These are phyloP conservation scores for Russula olivacea DNA, from an alignment of 768 basidiomycete species.

Conservation along the genomic window DNA sequence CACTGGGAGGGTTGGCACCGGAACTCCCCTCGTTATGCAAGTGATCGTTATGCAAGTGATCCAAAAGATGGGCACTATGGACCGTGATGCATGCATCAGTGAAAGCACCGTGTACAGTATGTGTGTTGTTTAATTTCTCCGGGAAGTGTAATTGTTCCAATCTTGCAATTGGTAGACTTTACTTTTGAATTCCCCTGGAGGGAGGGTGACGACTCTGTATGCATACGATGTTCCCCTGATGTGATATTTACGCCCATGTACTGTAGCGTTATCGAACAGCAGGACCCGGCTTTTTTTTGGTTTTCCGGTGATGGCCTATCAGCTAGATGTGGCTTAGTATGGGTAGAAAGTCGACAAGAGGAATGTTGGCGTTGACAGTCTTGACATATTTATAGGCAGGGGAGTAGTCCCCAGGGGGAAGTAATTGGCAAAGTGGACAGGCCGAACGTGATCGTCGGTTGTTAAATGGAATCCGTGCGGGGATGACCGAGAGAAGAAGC, in stretches of 20 bases:
- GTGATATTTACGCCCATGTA: background rate
- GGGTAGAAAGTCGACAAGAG: background rate
- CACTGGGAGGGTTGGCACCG: background rate
- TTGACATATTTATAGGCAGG: background rate
- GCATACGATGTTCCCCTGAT: background rate
- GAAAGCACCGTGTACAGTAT: background rate
- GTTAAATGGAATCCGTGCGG: background rate
- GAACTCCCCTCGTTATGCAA: background rate
- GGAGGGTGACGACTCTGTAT: background rate
- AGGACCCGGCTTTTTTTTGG: too few relatives aligned
- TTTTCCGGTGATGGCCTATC: too few relatives aligned
- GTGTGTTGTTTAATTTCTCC: background rate
- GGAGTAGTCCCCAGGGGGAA: background rate
- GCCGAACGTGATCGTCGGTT: background rate
- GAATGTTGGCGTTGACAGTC: background rate
- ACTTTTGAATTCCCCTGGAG: background rate
- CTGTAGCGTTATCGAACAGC: background rate
- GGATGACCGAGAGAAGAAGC: background rate
- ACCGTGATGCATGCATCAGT: slow-evolving; percentile 6
- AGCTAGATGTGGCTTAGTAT: too few relatives aligned
- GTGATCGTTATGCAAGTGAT: slow-evolving; percentile 6
- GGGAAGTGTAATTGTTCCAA: background rate
- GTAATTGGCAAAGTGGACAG: background rate
- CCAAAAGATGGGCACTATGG: slow-evolving; percentile 5
- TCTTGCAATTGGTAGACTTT: background rate